Percentiles rank a stretch among this genome's conserved stretches.
Evolutionary conservation across 2,329 filamentous ascomycete species (phyloP).

Genomic region (Aspergillaceae sp.): DNA sequence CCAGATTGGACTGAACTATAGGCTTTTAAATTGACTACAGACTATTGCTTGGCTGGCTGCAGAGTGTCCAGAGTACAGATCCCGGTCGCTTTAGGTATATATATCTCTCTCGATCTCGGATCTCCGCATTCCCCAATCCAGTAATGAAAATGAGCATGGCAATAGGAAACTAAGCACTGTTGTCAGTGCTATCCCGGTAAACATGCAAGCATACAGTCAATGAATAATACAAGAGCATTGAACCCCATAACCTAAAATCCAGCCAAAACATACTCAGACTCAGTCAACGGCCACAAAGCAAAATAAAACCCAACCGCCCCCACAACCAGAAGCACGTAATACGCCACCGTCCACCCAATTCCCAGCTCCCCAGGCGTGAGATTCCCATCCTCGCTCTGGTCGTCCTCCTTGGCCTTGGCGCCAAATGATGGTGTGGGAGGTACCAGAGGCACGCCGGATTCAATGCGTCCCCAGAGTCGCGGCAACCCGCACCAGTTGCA

Average conservation of each 20-base stretch:
- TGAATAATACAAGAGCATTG: too few relatives aligned
- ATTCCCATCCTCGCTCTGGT: slow-evolving; percentile 10
- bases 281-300: slow-evolving; percentile 63
- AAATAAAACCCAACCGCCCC: slow-evolving; percentile 66
- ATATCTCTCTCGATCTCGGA: too few relatives aligned
- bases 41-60: too few relatives aligned
- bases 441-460: slow-evolving; percentile 39
- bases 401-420: slow-evolving; percentile 34
- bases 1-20: too few relatives aligned
- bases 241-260: neutral
- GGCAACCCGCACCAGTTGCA: slow-evolving; percentile 92
- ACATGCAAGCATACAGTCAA: too few relatives aligned
- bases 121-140: too few relatives aligned
- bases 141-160: too few relatives aligned
- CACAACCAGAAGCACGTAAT: slow-evolving; percentile 66
- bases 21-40: too few relatives aligned
- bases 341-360: slow-evolving; percentile 61
- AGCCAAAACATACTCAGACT: slow-evolving; percentile 35
- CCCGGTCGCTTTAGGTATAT: too few relatives aligned
- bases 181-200: too few relatives aligned
- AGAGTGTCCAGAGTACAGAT: too few relatives aligned
- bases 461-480: slow-evolving; percentile 70
- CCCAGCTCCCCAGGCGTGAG: slow-evolving; percentile 26
- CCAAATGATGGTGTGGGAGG: slow-evolving; percentile 9
- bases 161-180: too few relatives aligned